These are phyloP conservation scores for Pseudonitzschia multiseries DNA, from an alignment of 108 stramenopile species.

Conservation along the genomic window DNA sequence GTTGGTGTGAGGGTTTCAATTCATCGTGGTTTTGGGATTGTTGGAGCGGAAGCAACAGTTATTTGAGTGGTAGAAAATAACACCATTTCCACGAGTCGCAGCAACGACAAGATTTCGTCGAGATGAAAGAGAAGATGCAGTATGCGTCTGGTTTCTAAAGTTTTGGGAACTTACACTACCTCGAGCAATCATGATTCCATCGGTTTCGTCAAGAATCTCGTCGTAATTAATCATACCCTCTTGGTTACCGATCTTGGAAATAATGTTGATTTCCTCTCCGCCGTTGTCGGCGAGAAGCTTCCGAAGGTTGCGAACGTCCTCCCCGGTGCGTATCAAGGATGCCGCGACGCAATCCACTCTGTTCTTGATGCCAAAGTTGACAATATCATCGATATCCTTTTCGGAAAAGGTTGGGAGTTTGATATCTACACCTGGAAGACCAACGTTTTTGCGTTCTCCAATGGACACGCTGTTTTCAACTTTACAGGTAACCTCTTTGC, in stretches of 20 bases:
- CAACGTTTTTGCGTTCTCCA: constrained; percentile 92
- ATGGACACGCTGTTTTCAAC: constrained; percentile 79
- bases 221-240: constrained; percentile 93
- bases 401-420: constrained; percentile 88
- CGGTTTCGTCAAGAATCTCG: constrained; percentile 85
- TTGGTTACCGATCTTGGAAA: constrained; percentile 98
- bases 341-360: constrained; percentile 97
- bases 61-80: too few relatives aligned
- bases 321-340: constrained; percentile 90
- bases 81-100: too few relatives aligned
- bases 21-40: too few relatives aligned
- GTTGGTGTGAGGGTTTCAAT: too few relatives aligned
- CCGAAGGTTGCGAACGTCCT: constrained; percentile 86
- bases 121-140: too few relatives aligned
- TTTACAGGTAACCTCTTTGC: constrained; percentile 59
- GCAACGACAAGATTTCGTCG: too few relatives aligned
- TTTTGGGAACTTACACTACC: constrained; percentile 89
- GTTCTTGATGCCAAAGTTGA: constrained; percentile 85
- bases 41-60: too few relatives aligned
- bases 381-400: constrained; percentile 93
- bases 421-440: constrained; percentile 86
- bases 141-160: too few relatives aligned
- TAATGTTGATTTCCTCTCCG: constrained; percentile 90
- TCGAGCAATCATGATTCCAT: constrained; percentile 98
- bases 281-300: constrained; percentile 84